These are phyloP conservation scores for Talaromyces funiculosus DNA, from an alignment of 2,329 filamentous ascomycete species.

Conservation along the genomic window DNA sequence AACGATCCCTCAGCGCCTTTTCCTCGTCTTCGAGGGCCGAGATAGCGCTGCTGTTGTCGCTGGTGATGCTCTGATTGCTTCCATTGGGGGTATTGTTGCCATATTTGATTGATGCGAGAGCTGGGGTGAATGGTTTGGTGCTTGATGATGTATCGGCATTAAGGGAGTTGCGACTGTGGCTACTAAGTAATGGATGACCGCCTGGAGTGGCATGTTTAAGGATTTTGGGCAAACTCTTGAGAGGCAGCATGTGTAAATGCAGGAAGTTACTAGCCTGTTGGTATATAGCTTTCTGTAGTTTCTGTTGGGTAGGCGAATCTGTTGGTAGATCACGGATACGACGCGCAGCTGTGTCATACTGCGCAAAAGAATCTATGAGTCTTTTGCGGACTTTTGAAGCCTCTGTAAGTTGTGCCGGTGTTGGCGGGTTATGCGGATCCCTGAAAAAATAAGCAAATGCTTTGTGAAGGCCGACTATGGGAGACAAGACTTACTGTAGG, in stretches of 20 bases:
- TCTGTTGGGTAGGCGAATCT: constrained; percentile 63
- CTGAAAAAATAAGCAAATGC: constrained; percentile 20
- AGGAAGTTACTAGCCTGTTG: constrained; percentile 76
- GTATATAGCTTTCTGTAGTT: constrained; percentile 75
- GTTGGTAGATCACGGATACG: constrained; percentile 75
- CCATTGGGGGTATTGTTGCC: constrained; percentile 46
- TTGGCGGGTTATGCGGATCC: constrained; percentile 60
- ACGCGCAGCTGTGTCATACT: constrained; percentile 77
- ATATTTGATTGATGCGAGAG: constrained; percentile 56
- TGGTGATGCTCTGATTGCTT: constrained; percentile 49
- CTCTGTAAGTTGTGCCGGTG: constrained; percentile 69
- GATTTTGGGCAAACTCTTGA: constrained; percentile 68
- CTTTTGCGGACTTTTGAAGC: constrained; percentile 85
- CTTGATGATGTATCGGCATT: constrained; percentile 19
- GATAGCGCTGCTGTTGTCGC: constrained; percentile 52
- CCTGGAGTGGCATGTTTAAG: constrained; percentile 57
- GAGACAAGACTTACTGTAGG: constrained; percentile 52
- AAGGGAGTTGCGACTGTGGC: constrained; percentile 20
- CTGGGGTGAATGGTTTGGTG: constrained; percentile 32
- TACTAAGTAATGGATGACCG: constrained; percentile 28
- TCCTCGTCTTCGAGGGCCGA: constrained; percentile 75
- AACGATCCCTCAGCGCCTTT: constrained; percentile 68
- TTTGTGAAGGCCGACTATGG: background rate
- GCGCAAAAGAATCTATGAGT: constrained; percentile 79
- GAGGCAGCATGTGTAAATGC: constrained; percentile 82